Conservation (phyloP, 257 asterid species). For the Euphrasia confusa region DNA sequence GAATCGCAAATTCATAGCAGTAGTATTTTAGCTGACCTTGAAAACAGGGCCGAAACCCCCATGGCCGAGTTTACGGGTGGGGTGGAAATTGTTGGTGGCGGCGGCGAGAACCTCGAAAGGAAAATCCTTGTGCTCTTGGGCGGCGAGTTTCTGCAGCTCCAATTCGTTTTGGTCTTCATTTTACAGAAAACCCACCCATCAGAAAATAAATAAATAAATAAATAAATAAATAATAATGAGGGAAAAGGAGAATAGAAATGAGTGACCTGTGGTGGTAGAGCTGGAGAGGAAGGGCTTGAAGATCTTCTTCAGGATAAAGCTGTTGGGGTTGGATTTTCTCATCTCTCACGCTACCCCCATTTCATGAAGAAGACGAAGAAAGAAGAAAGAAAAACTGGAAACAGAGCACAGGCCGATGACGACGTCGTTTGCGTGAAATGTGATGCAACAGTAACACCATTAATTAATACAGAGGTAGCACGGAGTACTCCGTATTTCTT, state of each 20-base stretch:
- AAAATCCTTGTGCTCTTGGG: slow-evolving; percentile 55
- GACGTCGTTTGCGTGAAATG: no score
- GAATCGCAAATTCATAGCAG: no score
- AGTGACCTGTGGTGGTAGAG: slow-evolving; percentile 39
- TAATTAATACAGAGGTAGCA: no score
- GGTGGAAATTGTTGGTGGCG: slow-evolving; percentile 37
- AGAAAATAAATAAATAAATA: neutral
- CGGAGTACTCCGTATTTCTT: no score
- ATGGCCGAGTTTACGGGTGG: slow-evolving; percentile 38
- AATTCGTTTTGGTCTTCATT: slow-evolving; percentile 40
- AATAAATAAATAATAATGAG: no score
- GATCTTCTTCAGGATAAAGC: slow-evolving; percentile 32
- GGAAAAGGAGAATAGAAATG: neutral
- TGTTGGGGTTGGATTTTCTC: slow-evolving; percentile 40
- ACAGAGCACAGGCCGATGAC: no score
- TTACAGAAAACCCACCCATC: slow-evolving; percentile 8
- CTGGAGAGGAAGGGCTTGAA: slow-evolving; percentile 39
- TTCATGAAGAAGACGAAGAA: neutral
- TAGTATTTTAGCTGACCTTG: slow-evolving; percentile 32
- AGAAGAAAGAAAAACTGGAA: no score
- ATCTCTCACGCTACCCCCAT: slow-evolving; percentile 45
- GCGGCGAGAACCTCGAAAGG: slow-evolving; percentile 41
- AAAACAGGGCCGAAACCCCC: slow-evolving; percentile 50
- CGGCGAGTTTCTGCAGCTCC: slow-evolving; percentile 69
- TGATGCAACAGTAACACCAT: no score